These are phyloP conservation scores for Zea luxurians DNA, from an alignment of 176 grass and related monocot genomes.

Conservation along the genomic window DNA sequence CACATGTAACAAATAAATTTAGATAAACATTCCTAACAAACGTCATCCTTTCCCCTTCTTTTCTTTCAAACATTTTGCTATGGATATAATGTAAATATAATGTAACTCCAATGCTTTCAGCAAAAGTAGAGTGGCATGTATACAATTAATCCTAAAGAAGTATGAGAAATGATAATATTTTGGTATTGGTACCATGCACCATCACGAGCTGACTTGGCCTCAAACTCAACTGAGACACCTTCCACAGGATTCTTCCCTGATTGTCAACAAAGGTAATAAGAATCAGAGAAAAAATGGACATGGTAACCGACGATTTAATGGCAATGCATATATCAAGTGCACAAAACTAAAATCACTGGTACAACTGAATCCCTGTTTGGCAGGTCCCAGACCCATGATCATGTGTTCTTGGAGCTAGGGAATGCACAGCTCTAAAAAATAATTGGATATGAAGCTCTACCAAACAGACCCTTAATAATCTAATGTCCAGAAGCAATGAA, in stretches of 20 bases:
- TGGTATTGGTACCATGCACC: slow-evolving; percentile 68
- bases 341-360: background rate
- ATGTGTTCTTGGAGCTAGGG: background rate
- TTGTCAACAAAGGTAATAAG: slow-evolving; percentile 8
- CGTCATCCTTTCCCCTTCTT: background rate
- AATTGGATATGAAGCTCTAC: background rate
- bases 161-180: background rate
- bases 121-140: background rate
- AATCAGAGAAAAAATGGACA: slow-evolving; percentile 3
- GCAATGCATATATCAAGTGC: background rate
- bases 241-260: slow-evolving; percentile 47
- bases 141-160: background rate
- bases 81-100: background rate
- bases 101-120: background rate
- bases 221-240: slow-evolving; percentile 57
- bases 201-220: slow-evolving; percentile 86
- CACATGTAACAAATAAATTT: background rate
- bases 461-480: background rate
- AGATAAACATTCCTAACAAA: background rate
- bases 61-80: background rate
- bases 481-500: background rate
- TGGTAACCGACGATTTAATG: background rate
- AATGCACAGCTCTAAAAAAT: background rate
- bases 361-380: background rate
- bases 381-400: background rate